Conservation (phyloP, 345 rosid genomes). For the Hirschfeldia incana region DNA sequence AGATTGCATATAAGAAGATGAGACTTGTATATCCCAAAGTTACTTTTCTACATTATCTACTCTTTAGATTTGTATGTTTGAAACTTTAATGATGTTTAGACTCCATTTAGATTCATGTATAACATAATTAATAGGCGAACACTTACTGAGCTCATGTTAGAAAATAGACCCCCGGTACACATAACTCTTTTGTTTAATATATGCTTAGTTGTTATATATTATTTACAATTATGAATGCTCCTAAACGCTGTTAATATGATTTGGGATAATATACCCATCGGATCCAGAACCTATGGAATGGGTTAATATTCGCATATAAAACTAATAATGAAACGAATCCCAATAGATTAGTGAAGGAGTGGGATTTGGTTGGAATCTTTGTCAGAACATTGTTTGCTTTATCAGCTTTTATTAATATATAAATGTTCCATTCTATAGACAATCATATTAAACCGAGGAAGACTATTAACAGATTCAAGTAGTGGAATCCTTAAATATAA, state of each 20-base stretch:
- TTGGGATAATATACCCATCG: slow-evolving; percentile 5
- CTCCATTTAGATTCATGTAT: slow-evolving; percentile 5
- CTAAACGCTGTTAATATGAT: neutral
- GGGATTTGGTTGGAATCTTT: slow-evolving; percentile 61
- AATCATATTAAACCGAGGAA: slow-evolving; percentile 18
- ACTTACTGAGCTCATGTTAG: slow-evolving; percentile 7
- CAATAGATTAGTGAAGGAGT: slow-evolving; percentile 43
- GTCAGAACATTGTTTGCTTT: slow-evolving; percentile 28
- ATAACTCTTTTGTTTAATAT: neutral
- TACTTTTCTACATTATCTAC: slow-evolving; percentile 19
- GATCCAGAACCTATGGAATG: slow-evolving; percentile 14
- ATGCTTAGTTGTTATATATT: slow-evolving; percentile 1
- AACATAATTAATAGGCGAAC: slow-evolving; percentile 1
- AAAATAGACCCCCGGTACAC: slow-evolving; percentile 16
- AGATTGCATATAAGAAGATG: too few relatives aligned
- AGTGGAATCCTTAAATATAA: slow-evolving; percentile 13
- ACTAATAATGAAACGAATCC: slow-evolving; percentile 32
- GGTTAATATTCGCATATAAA: slow-evolving; percentile 5
- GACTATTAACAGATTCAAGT: slow-evolving; percentile 6
- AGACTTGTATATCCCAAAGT: neutral
- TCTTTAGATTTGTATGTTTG: slow-evolving; percentile 5
- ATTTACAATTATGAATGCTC: neutral
- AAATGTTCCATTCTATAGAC: slow-evolving; percentile 9
- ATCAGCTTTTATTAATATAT: slow-evolving; percentile 29
- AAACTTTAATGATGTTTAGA: neutral